Conservation (phyloP, 192 early-diverging fungal species). For the Podila epigama region DNA sequence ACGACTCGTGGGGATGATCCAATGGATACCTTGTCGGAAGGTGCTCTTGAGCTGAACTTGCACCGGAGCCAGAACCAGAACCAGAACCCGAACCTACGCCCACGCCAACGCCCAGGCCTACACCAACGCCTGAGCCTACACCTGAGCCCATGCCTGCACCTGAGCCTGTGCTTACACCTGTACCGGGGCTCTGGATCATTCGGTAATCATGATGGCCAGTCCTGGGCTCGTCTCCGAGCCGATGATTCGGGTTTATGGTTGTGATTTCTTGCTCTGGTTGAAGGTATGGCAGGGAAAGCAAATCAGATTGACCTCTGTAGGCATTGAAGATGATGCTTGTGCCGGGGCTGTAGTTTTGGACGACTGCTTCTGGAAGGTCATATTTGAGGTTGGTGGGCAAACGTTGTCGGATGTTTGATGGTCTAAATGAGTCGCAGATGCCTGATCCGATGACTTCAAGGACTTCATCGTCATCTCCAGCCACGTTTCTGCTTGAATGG, state of each 20-base stretch:
- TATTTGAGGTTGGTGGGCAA: conserved; percentile 30
- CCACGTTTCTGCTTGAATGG: conserved; percentile 3
- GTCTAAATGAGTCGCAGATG: conserved; percentile 7
- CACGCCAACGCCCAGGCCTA: too few species aligned
- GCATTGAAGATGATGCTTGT: conserved; percentile 42
- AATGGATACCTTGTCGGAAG: too few species aligned
- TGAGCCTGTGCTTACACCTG: too few species aligned
- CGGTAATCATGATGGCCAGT: not conserved
- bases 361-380: conserved; percentile 14
- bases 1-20: too few species aligned
- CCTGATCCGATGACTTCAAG: conserved; percentile 38
- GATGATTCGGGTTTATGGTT: too few species aligned
- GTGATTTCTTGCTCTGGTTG: not conserved
- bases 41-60: too few species aligned
- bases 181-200: not conserved
- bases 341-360: conserved; percentile 40
- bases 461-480: conserved; percentile 22
- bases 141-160: too few species aligned
- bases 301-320: conserved; percentile 8
- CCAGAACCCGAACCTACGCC: too few species aligned
- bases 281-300: conserved; percentile 18
- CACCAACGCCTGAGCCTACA: too few species aligned
- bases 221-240: too few species aligned
- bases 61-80: too few species aligned
- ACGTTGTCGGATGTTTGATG: not conserved